Base-by-base conservation (phyloP, 1,284 basidiomycete species). In the Abortiporus biennis region DNA sequence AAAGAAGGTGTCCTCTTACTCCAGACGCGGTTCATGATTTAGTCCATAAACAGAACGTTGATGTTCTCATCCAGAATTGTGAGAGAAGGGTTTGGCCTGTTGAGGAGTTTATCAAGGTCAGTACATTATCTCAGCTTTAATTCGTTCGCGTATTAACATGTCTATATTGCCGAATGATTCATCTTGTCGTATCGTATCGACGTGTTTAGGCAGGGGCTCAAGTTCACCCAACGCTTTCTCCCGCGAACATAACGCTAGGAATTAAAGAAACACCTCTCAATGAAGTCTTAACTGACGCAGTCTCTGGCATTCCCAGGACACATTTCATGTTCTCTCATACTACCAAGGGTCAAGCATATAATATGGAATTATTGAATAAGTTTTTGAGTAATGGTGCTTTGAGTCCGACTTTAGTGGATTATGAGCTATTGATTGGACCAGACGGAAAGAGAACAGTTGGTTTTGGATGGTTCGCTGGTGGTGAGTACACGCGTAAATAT, bases 261-360 rank as follows among this genome's bases (percentile, higher is more conserved):
- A 91, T 95, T 62, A 95, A 95, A 58, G 92, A 95, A 61, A 80
- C 86, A 0, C 85, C 85, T 2, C 61, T 90, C 3, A 42, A 65
- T 25, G 74, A 79, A 49, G 66, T 92, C n/a, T 59, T 78, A 48
- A 73, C 69, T 4, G 55, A 63, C 23, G 70, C 74, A 3, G 51
- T 67, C 4, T 54, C 55, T n/a, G 52, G 57, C 19, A 63, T 56
- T 45, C 59, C 72, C 4, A 73, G 81, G 16, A 88, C 83, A 2
- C 80, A 89, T 50, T 63, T 92, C 46, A 91, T 92, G 82, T 95
- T 95, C 70, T 90, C 85, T 22, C 92, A 94, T 61, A 92, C 90
- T 0, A 79, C 81, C 52, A 95, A 95, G 62, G 84, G 85, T 0
- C 87, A 95, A 62, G 60, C 70, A 9, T 93, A 93, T 65, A 95